Evolutionary conservation across 768 basidiomycete species (phyloP).

Genomic region (Pholiota microspora): DNA sequence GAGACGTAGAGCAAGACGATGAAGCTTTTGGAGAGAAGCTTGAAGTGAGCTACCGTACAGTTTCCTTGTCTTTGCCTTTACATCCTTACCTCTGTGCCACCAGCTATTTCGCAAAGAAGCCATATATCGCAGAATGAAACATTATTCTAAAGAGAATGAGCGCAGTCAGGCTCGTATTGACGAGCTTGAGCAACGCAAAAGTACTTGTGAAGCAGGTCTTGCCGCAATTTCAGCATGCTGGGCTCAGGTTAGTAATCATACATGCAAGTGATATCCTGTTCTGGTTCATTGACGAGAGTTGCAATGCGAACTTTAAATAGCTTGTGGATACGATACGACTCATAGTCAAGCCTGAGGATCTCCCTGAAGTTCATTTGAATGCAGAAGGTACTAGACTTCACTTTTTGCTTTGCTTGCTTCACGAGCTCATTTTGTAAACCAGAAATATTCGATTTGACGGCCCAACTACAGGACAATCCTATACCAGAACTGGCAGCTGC

Average conservation of each 20-base stretch:
- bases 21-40: conserved; percentile 54
- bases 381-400: conserved; percentile 33
- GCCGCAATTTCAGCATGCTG: conserved; percentile 78
- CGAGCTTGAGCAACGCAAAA: conserved; percentile 64
- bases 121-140: conserved; percentile 79
- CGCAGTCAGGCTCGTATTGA: conserved; percentile 59
- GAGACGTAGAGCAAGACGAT: conserved; percentile 37
- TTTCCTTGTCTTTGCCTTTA: conserved; percentile 10
- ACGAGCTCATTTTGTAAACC: conserved; percentile 4
- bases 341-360: conserved; percentile 50
- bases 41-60: conserved; percentile 47
- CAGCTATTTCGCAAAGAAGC: conserved; percentile 88
- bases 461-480: conserved; percentile 36
- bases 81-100: conserved; percentile 6
- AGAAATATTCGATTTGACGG: conserved; percentile 50
- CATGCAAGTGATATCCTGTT: background rate
- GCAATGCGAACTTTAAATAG: conserved; percentile 32
- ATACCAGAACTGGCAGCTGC: conserved; percentile 38
- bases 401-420: conserved; percentile 3
- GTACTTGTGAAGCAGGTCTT: conserved; percentile 66
- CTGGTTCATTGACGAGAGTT: background rate
- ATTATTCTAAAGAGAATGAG: conserved; percentile 76
- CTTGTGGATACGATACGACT: conserved; percentile 65
- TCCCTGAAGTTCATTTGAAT: conserved; percentile 40
- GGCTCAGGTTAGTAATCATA: conserved; percentile 54